Evolutionary conservation across 2,329 filamentous ascomycete species (phyloP), one percentile per base, ranked within the genome.

Genomic region (Aspergillus sp.): DNA sequence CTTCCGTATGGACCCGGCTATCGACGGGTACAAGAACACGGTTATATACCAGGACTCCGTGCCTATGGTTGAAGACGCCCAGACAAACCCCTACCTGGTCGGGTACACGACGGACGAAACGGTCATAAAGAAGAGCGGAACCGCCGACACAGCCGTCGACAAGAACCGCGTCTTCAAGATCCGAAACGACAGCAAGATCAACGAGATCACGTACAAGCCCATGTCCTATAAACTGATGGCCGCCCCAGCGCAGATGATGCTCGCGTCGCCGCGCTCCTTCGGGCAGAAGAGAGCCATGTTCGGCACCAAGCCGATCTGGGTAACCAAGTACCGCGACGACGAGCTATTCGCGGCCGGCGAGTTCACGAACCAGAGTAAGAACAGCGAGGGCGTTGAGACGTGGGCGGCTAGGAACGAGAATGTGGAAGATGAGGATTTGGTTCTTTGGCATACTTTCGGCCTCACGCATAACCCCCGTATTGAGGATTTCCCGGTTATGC

Each of bases 401-500:
- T 85, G 80, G 79, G 77, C 76, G 5, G 70, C 66, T 5, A 71
- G 80, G 5, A 71, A 79, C n/a, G 76, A 82, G 55, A 62, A 78
- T 60, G 76, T 83, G 4, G 64, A 80, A 68, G 71, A 86, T 59
- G 74, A 79, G 38, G 75, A 77, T 44, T 48, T 75, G 13, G 72
- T 75, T 26, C 58, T 75, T 5, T 75, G 73, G 72, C 72, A 75
- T 56, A 71, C 71, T 17, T 78, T 79, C 61, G 78, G 85, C 9
- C 81, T 87, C 20, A 88, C 87, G 32, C 86, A 89, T 60, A 83
- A 87, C 39, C 84, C 85, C 0, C 75, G 85, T 2, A 78, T 84
- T 24, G 86, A 88, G 65, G 86, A 88, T 64, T 88, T 87, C 72
- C 85, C 85, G 0, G 83, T 88, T 26, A 89, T 89, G 86, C 86